These are phyloP conservation scores for Vanrija sp. DNA, from an alignment of 1,284 basidiomycete genomes.

Conservation along the genomic window DNA sequence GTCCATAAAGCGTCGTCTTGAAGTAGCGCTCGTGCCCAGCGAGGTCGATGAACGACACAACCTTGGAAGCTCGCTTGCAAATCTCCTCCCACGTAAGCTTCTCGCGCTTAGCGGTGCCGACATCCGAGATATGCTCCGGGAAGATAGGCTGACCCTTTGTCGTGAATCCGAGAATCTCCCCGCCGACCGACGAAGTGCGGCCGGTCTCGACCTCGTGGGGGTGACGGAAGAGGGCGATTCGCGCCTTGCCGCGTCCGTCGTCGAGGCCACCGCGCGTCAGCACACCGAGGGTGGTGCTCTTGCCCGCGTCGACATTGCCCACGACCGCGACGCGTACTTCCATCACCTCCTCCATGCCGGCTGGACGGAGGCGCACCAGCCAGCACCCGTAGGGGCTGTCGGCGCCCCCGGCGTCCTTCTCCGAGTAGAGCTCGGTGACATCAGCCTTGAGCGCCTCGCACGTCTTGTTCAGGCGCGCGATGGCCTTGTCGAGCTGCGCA, in stretches of 20 bases:
- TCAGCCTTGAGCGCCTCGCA: constrained; percentile 32
- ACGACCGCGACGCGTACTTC: constrained; percentile 94
- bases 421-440: constrained; percentile 40
- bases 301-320: constrained; percentile 81
- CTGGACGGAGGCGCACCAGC: constrained; percentile 41
- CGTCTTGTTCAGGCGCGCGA: constrained; percentile 24
- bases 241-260: constrained; percentile 89
- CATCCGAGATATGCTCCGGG: constrained; percentile 61
- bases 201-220: constrained; percentile 98
- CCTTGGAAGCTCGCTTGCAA: constrained; percentile 83
- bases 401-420: neutral
- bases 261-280: constrained; percentile 71
- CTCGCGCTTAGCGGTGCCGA: constrained; percentile 61
- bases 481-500: constrained; percentile 22
- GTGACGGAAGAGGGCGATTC: constrained; percentile 89
- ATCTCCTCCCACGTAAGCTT: constrained; percentile 95
- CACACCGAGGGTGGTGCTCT: constrained; percentile 82
- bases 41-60: constrained; percentile 90
- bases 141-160: constrained; percentile 70
- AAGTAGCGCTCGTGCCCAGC: constrained; percentile 78
- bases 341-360: constrained; percentile 51
- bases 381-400: constrained; percentile 33
- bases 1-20: constrained; percentile 89
- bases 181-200: constrained; percentile 88
- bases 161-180: constrained; percentile 90